Percentiles rank a stretch among this genome's conserved stretches.
Evolutionary conservation across 2,329 filamentous ascomycete species (phyloP).

Genomic region (Ascochyta viciae-villosae): DNA sequence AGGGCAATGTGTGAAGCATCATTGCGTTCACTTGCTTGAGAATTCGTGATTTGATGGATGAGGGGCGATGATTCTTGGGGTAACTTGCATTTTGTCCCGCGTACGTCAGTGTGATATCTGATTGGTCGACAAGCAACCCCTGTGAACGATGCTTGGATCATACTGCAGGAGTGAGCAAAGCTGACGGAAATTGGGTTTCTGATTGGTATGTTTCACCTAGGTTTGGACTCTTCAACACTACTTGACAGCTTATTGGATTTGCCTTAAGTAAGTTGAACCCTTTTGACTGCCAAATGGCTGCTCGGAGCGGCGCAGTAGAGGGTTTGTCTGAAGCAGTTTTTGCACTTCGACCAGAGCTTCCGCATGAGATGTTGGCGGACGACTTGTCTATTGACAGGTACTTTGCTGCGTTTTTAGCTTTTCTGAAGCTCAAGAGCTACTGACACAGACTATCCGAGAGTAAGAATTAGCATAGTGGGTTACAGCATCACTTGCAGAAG

Average conservation of each 20-base stretch:
- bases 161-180: too few relatives aligned
- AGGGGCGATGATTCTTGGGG: neutral
- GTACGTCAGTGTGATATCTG: neutral
- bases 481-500: constrained; percentile 2
- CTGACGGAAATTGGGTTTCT: too few relatives aligned
- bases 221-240: too few relatives aligned
- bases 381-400: neutral
- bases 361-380: neutral
- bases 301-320: too few relatives aligned
- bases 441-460: neutral
- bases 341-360: neutral
- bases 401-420: neutral
- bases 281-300: too few relatives aligned
- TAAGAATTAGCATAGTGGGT: neutral
- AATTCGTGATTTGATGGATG: neutral
- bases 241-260: too few relatives aligned
- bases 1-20: neutral
- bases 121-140: neutral
- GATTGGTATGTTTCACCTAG: too few relatives aligned
- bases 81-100: neutral
- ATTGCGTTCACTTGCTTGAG: neutral
- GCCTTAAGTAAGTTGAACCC: too few relatives aligned
- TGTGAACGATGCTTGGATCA: constrained; percentile 1
- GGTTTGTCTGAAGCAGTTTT: too few relatives aligned
- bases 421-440: neutral